Conservation (phyloP, 2,329 filamentous ascomycete genomes). For the Stemphylium lycopersici region DNA sequence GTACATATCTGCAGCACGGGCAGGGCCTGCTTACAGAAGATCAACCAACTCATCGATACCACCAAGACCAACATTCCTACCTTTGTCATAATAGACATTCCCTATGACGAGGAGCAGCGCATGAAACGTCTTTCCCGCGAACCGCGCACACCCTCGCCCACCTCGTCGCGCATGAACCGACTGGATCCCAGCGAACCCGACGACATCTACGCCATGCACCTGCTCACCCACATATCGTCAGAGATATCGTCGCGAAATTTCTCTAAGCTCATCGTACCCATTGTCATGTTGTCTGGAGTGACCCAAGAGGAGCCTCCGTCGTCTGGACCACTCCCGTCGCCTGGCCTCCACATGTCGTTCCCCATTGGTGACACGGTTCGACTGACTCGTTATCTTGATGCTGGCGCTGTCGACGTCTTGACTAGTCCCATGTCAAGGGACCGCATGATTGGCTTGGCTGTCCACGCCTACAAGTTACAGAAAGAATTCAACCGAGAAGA, state of each 20-base stretch:
- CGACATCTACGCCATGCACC: conserved; percentile 52
- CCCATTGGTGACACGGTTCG: conserved; percentile 57
- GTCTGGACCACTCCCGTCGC: conserved; percentile 36
- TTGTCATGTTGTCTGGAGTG: conserved; percentile 50
- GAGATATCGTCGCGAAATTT: conserved; percentile 50
- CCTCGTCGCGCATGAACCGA: conserved; percentile 38
- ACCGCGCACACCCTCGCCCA: conserved; percentile 50
- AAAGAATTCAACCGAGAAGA: conserved; percentile 78
- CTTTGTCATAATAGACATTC: conserved; percentile 52
- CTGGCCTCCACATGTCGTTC: conserved; percentile 42
- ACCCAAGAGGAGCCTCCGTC: conserved; percentile 39
- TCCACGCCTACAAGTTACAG: conserved; percentile 83
- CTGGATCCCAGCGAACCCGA: conserved; percentile 46
- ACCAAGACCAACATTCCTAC: conserved; percentile 44
- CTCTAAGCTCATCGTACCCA: conserved; percentile 49
- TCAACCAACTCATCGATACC: conserved; percentile 44
- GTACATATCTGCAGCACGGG: conserved; percentile 51
- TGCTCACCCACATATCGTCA: conserved; percentile 50
- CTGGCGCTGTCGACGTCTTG: conserved; percentile 85
- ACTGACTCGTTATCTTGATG: conserved; percentile 77
- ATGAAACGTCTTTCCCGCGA: conserved; percentile 50
- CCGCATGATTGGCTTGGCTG: conserved; percentile 74
- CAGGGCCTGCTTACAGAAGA: conserved; percentile 46
- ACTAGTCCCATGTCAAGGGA: conserved; percentile 77
- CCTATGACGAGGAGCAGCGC: conserved; percentile 51